These are phyloP conservation scores for Aspergillus haitiensis DNA, from an alignment of 495 filamentous ascomycete genomes.

Conservation along the genomic window DNA sequence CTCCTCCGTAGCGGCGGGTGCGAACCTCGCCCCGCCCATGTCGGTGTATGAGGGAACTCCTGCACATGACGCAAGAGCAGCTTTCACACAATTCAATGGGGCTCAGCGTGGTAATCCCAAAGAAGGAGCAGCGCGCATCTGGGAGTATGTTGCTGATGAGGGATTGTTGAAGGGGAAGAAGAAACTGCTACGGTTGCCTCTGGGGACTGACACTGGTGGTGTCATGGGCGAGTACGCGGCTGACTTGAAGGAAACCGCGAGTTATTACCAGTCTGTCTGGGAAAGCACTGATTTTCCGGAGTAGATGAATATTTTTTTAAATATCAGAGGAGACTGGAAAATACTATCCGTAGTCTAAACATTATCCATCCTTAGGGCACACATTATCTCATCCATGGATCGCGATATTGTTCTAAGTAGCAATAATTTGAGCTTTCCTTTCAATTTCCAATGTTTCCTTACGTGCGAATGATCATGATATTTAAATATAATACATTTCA, in stretches of 20 bases:
- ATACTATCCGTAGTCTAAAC: too few relatives aligned
- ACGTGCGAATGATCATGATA: too few relatives aligned
- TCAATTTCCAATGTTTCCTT: too few relatives aligned
- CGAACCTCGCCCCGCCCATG: constrained; percentile 8
- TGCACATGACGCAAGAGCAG: constrained; percentile 10
- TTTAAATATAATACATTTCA: too few relatives aligned
- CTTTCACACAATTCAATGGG: constrained; percentile 3
- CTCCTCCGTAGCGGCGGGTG: neutral
- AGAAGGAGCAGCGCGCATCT: constrained; percentile 10
- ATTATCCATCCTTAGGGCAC: too few relatives aligned
- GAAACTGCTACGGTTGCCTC: constrained; percentile 3
- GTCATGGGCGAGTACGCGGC: neutral
- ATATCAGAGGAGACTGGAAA: too few relatives aligned
- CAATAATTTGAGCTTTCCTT: too few relatives aligned
- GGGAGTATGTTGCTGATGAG: constrained; percentile 16
- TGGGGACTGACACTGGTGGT: constrained; percentile 14
- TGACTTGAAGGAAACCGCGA: neutral
- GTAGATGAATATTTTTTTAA: neutral
- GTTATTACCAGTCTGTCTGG: neutral
- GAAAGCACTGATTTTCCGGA: constrained; percentile 1
- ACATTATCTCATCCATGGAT: too few relatives aligned
- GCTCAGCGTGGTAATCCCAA: constrained; percentile 6
- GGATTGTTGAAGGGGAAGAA: constrained; percentile 14
- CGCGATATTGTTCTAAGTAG: too few relatives aligned
- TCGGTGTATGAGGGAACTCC: constrained; percentile 7